Evolutionary conservation across 805 yeast species (phyloP), one percentile per base, ranked within the genome.

Genomic region (Jamesozyma gamospora): DNA sequence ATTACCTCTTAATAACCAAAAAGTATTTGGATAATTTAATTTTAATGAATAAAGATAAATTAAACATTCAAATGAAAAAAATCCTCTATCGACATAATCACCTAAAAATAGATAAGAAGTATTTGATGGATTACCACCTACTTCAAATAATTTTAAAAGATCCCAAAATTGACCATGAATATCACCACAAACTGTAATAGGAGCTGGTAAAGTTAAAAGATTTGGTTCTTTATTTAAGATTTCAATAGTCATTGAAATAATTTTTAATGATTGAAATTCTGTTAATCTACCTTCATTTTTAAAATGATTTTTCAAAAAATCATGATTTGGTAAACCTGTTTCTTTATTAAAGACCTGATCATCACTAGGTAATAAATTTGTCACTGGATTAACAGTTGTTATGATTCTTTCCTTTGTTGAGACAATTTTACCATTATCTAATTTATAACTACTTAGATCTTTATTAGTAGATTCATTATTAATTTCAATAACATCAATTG

Each of bases 81-180:
- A 75, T 3, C 98, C 98, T 47, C 98, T 71, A 63, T 90, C 98
- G 16, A 90, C 96, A 56, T 88, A 90, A 62, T 90, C 97, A 13
- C 97, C 96, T 41, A 88, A 63, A 53, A 90, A 88, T 39, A 88
- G 65, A 58, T 85, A 90, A 15, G 82, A 71, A 1, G 94, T 80
- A n/a, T 56, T 62, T 13, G 64, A 68, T 11, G 96, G 95, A 54
- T 81, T 79, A 2, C 97, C 97, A 30, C 96, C 95, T 14, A 87
- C 90, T 57, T 90, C 96, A 55, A 90, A 84, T 33, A 90, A 65
- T 61, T 88, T 87, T 75, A 88, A 70, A 50, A 90, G 69, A 60
- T 90, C 98, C 59, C 74, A 88, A 59, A 75, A 86, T 60, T 90
- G 97, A 14, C 98, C 98, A 62, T 90, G 97, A n/a, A 88, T 73